phyloP scores from a whole-genome alignment of 2,329 filamentous ascomycete genomes.

The Exophiala bonariae region DNA sequence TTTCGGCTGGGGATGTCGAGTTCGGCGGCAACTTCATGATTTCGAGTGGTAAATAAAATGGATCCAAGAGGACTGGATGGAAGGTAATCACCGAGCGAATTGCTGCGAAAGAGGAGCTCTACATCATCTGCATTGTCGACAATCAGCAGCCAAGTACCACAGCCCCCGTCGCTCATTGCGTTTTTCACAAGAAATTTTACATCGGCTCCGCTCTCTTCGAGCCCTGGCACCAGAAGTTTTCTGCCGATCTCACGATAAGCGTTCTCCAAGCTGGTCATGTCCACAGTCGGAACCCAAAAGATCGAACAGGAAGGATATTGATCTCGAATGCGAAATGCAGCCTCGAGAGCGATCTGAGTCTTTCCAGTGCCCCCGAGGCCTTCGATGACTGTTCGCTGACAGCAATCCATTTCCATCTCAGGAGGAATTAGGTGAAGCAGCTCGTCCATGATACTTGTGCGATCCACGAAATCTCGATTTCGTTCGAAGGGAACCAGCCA shows the following conservation, averaged over 20 bases:
- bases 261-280: constrained; percentile 9
- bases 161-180: constrained; percentile 6
- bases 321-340: constrained; percentile 3
- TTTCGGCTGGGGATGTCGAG: constrained; percentile 7
- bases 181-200: constrained; percentile 16
- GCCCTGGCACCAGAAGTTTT: constrained; percentile 7
- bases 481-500: constrained; percentile 4
- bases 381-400: constrained; percentile 2
- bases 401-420: not conserved
- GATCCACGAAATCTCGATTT: constrained; percentile 1
- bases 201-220: constrained; percentile 10
- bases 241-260: constrained; percentile 9
- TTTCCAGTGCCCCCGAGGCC: constrained; percentile 15
- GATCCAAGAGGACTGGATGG: constrained; percentile 20
- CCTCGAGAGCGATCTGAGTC: constrained; percentile 8
- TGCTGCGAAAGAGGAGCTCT: constrained; percentile 7
- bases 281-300: constrained; percentile 14
- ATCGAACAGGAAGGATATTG: constrained; percentile 8
- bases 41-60: constrained; percentile 29
- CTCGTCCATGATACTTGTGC: not conserved
- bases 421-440: not conserved
- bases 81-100: constrained; percentile 22
- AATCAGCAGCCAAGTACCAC: constrained; percentile 23
- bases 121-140: constrained; percentile 28
- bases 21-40: constrained; percentile 13